Percentiles rank a stretch among this genome's conserved stretches.
These are phyloP conservation scores for Fulvia fulva DNA, from an alignment of 2,329 filamentous ascomycete genomes.

Conservation along the genomic window DNA sequence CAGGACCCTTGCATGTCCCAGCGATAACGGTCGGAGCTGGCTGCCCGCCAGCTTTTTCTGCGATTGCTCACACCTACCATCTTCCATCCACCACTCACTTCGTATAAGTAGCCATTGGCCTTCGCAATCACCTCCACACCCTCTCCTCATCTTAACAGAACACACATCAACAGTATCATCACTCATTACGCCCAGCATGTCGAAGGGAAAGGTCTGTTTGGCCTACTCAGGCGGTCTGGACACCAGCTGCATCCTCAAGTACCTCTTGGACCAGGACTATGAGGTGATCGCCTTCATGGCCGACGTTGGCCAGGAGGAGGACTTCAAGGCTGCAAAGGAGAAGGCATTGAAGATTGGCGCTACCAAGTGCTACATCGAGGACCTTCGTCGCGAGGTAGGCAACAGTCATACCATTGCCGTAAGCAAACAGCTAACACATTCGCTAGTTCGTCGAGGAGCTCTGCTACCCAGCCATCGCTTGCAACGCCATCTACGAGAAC, in stretches of 20 bases:
- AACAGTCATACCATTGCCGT: not conserved
- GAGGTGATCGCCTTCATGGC: conserved; percentile 66
- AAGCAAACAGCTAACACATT: not conserved
- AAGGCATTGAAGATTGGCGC: conserved; percentile 70
- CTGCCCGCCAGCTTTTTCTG: not conserved
- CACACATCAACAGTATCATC: not conserved
- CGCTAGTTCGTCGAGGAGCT: conserved; percentile 69
- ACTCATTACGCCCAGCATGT: conserved; percentile 10
- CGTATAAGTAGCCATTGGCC: not conserved
- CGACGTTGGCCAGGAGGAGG: conserved; percentile 61
- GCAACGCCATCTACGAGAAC: conserved; percentile 58
- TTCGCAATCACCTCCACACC: not conserved
- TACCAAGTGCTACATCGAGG: conserved; percentile 57
- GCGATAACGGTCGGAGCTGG: not conserved
- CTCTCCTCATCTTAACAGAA: no score
- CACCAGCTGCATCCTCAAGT: conserved; percentile 54
- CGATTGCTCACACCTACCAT: no score
- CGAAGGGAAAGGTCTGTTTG: conserved; percentile 42
- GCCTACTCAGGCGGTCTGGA: conserved; percentile 56
- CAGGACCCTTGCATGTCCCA: not conserved
- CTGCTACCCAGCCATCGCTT: conserved; percentile 75
- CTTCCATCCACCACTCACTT: not conserved
- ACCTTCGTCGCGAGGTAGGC: conserved; percentile 55
- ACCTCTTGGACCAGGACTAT: conserved; percentile 50
- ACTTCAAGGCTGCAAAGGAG: conserved; percentile 67